These are phyloP conservation scores for Bolboschoenoplectus hybrid DNA, from an alignment of 202 grass and related monocot genomes.

Conservation along the genomic window DNA sequence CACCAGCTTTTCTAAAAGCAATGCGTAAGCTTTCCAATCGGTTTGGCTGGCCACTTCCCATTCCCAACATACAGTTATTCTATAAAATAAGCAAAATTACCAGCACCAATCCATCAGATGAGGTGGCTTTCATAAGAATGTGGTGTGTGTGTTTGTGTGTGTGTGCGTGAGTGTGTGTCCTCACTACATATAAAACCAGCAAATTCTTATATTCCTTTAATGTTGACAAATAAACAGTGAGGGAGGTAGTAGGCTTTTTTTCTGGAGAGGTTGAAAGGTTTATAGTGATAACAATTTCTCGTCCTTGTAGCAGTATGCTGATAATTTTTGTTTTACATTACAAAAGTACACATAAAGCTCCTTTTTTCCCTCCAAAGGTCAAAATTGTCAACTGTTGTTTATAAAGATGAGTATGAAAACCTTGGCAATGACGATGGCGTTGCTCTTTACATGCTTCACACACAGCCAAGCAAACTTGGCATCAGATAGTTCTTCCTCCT, in stretches of 20 bases:
- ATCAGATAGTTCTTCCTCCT: conserved; percentile 54
- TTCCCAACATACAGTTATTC: conserved; percentile 95
- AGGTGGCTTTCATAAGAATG: neutral
- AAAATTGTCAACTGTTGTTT: neutral
- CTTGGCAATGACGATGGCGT: conserved; percentile 96
- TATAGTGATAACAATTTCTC: too few relatives aligned
- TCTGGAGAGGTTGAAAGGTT: neutral
- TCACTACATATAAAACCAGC: neutral
- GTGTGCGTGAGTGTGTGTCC: neutral
- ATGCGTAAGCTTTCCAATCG: conserved; percentile 79
- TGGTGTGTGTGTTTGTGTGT: too few relatives aligned
- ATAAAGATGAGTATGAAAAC: conserved; percentile 38
- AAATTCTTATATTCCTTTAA: neutral
- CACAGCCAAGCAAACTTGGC: conserved; percentile 92
- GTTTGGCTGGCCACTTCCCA: conserved; percentile 94
- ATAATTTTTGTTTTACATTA: neutral
- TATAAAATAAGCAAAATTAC: conserved; percentile 26
- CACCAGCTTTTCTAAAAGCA: conserved; percentile 83
- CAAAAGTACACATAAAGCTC: neutral
- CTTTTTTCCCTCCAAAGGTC: neutral
- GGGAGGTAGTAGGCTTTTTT: neutral
- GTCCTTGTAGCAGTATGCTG: neutral
- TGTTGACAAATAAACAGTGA: neutral
- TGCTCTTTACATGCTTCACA: conserved; percentile 97
- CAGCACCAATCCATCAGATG: neutral